Percentiles rank a stretch among this genome's conserved stretches.
Evolutionary conservation across 2,329 filamentous ascomycete genomes (phyloP).

Genomic region (Mycosphaerella arachidis): DNA sequence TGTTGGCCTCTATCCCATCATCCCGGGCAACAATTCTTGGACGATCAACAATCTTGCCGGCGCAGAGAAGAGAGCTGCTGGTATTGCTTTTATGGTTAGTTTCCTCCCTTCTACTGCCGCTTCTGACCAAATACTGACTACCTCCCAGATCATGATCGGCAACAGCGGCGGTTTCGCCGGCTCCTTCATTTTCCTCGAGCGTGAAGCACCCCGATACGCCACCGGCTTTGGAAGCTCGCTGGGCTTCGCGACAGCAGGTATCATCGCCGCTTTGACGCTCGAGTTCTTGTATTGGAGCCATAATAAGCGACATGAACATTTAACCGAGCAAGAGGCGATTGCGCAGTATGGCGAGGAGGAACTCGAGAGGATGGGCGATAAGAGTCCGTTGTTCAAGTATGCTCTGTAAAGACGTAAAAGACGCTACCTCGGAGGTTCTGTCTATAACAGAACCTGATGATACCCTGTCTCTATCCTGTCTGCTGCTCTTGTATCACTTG

Average conservation of each 20-base stretch:
- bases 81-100: slow-evolving; percentile 35
- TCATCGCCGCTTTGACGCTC: slow-evolving; percentile 25
- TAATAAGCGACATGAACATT: slow-evolving; percentile 33
- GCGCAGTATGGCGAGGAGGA: slow-evolving; percentile 35
- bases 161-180: slow-evolving; percentile 21
- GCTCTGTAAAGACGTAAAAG: slow-evolving; percentile 16
- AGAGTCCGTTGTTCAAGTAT: slow-evolving; percentile 39
- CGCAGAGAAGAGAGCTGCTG: slow-evolving; percentile 36
- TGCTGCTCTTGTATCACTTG: too few relatives aligned
- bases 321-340: slow-evolving; percentile 34
- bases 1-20: slow-evolving; percentile 29
- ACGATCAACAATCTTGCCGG: slow-evolving; percentile 33
- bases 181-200: slow-evolving; percentile 33
- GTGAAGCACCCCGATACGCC: slow-evolving; percentile 35
- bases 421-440: neutral
- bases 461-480: too few relatives aligned
- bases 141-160: slow-evolving; percentile 31
- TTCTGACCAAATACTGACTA: neutral
- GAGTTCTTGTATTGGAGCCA: slow-evolving; percentile 32
- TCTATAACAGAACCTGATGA: too few relatives aligned
- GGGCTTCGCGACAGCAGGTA: slow-evolving; percentile 24
- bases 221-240: slow-evolving; percentile 36
- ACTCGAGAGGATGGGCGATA: slow-evolving; percentile 36
- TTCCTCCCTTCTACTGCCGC: neutral
- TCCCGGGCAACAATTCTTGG: slow-evolving; percentile 30